These are phyloP conservation scores for Margaritispora aquatica DNA, from an alignment of 495 filamentous ascomycete species.

Conservation along the genomic window DNA sequence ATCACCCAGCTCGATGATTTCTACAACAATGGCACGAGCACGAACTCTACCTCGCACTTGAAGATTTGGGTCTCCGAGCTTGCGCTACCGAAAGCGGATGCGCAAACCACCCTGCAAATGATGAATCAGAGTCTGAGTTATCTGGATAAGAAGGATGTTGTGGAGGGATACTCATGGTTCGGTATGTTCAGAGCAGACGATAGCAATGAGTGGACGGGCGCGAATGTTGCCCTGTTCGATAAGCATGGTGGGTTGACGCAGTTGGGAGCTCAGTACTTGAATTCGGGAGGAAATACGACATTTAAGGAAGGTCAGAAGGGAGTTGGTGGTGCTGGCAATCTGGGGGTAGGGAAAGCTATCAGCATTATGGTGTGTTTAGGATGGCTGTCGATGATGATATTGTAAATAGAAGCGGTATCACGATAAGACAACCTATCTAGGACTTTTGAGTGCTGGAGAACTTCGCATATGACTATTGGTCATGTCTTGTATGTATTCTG, in stretches of 20 bases:
- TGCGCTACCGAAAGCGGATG: conserved; percentile 41
- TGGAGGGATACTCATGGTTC: conserved; percentile 66
- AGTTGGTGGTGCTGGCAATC: background rate
- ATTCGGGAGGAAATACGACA: conserved; percentile 41
- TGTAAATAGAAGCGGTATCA: background rate
- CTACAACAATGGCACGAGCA: background rate
- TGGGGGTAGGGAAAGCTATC: background rate
- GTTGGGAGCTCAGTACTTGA: conserved; percentile 65
- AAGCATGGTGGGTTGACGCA: conserved; percentile 57
- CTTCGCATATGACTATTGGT: too few species aligned
- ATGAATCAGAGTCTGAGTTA: conserved; percentile 57
- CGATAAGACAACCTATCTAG: background rate
- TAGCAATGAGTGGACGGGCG: conserved; percentile 53
- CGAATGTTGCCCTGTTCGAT: conserved; percentile 60
- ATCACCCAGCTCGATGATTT: background rate
- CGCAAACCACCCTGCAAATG: conserved; percentile 52
- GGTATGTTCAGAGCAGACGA: conserved; percentile 60
- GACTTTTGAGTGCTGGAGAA: too few species aligned
- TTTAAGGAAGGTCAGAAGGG: background rate
- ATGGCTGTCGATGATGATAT: background rate
- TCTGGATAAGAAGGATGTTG: conserved; percentile 53
- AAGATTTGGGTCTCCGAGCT: conserved; percentile 70
- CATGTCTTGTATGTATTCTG: too few species aligned
- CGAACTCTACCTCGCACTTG: conserved; percentile 7
- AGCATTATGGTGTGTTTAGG: background rate